Percentiles rank a stretch among this genome's conserved stretches.
phyloP scores from a whole-genome alignment of 2,329 filamentous ascomycete species.

The Sarocladium brachiariae region DNA sequence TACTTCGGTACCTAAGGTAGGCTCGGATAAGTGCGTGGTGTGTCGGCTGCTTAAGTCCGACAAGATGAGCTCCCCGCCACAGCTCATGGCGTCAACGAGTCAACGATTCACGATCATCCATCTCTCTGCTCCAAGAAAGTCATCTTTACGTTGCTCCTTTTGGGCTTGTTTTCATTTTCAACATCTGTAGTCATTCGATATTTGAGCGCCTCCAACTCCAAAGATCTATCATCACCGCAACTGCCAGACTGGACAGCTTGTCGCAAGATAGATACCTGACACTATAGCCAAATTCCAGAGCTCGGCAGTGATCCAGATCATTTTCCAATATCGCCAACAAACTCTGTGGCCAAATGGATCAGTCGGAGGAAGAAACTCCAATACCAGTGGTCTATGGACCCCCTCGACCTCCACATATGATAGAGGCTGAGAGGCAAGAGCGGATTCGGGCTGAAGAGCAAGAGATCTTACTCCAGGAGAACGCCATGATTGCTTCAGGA shows the following conservation, averaged over 20 bases:
- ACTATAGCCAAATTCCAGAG: no score
- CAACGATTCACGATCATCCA: not conserved
- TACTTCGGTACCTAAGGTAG: not conserved
- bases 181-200: no score
- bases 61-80: slow-evolving; percentile 2
- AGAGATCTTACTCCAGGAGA: not conserved
- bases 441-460: not conserved
- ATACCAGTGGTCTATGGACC: not conserved
- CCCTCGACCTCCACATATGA: not conserved
- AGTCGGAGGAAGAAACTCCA: not conserved
- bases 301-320: no score
- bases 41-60: slow-evolving; percentile 3
- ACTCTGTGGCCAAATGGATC: not conserved
- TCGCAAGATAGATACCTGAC: no score
- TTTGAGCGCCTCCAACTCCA: no score
- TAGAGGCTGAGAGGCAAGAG: not conserved
- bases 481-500: not conserved
- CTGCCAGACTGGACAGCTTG: no score
- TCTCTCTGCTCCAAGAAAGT: not conserved
- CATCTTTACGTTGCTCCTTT: no score
- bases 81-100: slow-evolving; percentile 7
- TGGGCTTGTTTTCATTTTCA: no score
- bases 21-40: not conserved
- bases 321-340: not conserved
- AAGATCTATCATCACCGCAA: no score